Conservation (phyloP, 2,329 filamentous ascomycete species). For the Colletotrichum australisinense region DNA sequence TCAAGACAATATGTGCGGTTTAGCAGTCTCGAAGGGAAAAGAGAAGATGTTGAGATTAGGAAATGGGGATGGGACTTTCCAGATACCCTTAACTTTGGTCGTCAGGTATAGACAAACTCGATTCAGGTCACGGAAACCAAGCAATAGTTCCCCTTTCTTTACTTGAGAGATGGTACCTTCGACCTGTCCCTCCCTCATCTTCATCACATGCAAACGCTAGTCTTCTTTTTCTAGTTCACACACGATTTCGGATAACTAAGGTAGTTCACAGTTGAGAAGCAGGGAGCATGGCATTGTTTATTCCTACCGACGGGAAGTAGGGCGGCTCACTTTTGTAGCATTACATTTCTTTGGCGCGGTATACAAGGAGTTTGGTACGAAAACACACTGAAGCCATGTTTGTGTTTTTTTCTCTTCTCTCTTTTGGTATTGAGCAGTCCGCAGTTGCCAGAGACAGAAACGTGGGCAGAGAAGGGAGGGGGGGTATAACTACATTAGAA, state of each 20-base stretch:
- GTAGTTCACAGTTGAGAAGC: not conserved
- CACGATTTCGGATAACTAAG: not conserved
- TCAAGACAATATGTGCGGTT: slow-evolving; percentile 16
- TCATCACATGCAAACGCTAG: not conserved
- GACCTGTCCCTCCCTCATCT: slow-evolving; percentile 9
- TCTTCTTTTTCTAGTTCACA: not conserved
- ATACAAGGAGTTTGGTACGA: not conserved
- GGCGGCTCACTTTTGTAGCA: slow-evolving; percentile 8
- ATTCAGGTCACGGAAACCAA: slow-evolving; percentile 39
- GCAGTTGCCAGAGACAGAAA: not conserved
- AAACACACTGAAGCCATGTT: not conserved
- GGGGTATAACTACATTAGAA: slow-evolving; percentile 7
- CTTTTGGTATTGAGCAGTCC: not conserved
- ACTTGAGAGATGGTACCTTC: not conserved
- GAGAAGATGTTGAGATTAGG: slow-evolving; percentile 30
- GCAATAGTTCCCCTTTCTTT: not conserved
- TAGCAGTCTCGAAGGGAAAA: slow-evolving; percentile 1
- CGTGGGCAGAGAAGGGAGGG: not conserved
- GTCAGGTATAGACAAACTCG: slow-evolving; percentile 49
- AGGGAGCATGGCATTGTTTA: not conserved
- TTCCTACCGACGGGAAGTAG: not conserved
- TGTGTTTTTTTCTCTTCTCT: not conserved
- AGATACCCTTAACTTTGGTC: slow-evolving; percentile 50
- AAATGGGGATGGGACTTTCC: slow-evolving; percentile 36
- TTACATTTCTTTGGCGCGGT: not conserved